Percentiles rank a stretch among this genome's conserved stretches.
Conservation (phyloP, 176 grass and related monocot species). For the Coix lacrymajobi region DNA sequence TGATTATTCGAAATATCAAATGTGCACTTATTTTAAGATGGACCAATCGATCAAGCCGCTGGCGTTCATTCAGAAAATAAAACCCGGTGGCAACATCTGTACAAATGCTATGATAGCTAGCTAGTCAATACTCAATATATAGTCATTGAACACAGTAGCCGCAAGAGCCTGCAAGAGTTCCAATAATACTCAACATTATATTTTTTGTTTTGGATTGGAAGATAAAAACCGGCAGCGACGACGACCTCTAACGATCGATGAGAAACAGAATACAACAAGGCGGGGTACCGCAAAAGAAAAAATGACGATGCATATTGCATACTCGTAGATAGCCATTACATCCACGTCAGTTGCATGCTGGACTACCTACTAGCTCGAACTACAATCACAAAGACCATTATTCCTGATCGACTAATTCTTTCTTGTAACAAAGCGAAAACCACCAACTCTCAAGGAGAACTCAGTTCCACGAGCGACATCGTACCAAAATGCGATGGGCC, state of each 20-base stretch:
- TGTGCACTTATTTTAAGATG: too few relatives aligned
- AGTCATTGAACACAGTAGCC: background rate
- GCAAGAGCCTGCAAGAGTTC: background rate
- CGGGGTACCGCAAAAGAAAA: background rate
- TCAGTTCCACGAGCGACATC: background rate
- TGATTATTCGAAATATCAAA: too few relatives aligned
- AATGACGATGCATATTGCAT: background rate
- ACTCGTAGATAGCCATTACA: conserved; percentile 5
- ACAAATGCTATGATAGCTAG: too few relatives aligned
- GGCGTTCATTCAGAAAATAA: too few relatives aligned
- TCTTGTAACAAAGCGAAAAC: background rate
- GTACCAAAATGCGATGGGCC: conserved; percentile 5
- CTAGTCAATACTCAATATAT: too few relatives aligned
- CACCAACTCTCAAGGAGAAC: background rate
- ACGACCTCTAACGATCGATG: background rate
- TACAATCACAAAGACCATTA: conserved; percentile 16
- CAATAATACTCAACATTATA: background rate
- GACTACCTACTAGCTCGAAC: conserved; percentile 6
- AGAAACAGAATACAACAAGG: background rate
- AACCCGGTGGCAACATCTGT: background rate
- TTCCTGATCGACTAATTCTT: conserved; percentile 1
- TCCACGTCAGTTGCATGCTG: background rate
- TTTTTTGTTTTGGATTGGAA: background rate
- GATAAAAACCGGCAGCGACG: background rate
- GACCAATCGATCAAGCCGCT: too few relatives aligned